phyloP scores from a whole-genome alignment of 768 basidiomycete species.

The Russula griseocarnosa region DNA sequence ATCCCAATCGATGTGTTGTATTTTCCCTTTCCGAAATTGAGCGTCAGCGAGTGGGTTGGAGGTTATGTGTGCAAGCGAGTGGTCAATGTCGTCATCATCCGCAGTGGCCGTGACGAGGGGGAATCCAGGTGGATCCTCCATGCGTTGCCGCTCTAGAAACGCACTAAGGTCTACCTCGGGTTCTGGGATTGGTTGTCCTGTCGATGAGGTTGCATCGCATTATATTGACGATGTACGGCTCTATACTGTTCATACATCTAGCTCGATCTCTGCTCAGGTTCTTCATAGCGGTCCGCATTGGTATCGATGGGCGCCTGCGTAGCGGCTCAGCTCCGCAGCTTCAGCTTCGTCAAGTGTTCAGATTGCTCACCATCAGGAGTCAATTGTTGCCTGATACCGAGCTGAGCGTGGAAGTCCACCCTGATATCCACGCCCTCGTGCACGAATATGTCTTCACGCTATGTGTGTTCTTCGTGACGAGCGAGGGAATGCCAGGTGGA shows the following conservation, averaged over 20 bases:
- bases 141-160: slow-evolving; percentile 61
- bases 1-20: slow-evolving; percentile 66
- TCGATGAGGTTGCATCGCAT: neutral
- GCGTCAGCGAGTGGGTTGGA: slow-evolving; percentile 29
- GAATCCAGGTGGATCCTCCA: slow-evolving; percentile 37
- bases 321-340: slow-evolving; percentile 50
- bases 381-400: slow-evolving; percentile 57
- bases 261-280: slow-evolving; percentile 64
- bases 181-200: slow-evolving; percentile 63
- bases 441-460: no score
- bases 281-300: slow-evolving; percentile 71
- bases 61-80: slow-evolving; percentile 51
- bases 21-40: slow-evolving; percentile 56
- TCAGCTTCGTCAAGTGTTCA: slow-evolving; percentile 45
- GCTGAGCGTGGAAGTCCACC: slow-evolving; percentile 56
- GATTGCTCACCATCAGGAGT: slow-evolving; percentile 55
- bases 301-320: slow-evolving; percentile 55
- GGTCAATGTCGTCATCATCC: slow-evolving; percentile 54
- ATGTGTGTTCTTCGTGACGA: no score
- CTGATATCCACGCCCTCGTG: slow-evolving; percentile 48
- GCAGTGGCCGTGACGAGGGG: slow-evolving; percentile 28
- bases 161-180: slow-evolving; percentile 68
- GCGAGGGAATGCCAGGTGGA: no score
- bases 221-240: neutral
- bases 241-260: slow-evolving; percentile 47